A percentile compares a stretch with the other conserved stretches of the same genome.
Evolutionary conservation across 306 rosid species (phyloP).

Genomic region (Quillaja saponaria): DNA sequence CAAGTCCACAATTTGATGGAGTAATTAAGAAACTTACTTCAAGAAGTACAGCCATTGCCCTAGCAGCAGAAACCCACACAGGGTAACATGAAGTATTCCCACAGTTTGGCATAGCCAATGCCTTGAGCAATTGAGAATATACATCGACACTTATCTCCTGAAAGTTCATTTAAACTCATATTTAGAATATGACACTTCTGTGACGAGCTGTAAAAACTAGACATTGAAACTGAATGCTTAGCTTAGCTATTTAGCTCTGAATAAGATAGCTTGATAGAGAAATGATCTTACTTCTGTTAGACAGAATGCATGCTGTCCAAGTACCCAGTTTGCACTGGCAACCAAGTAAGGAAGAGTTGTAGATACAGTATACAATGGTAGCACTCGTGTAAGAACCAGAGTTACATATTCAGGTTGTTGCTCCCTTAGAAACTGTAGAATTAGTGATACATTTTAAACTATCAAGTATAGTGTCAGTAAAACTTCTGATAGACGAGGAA

Average conservation of each 20-base stretch:
- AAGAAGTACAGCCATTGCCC: slow-evolving; percentile 74
- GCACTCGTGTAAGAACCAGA: slow-evolving; percentile 58
- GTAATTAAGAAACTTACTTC: slow-evolving; percentile 55
- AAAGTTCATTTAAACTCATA: slow-evolving; percentile 35
- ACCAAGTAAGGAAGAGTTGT: slow-evolving; percentile 57
- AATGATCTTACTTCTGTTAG: slow-evolving; percentile 68
- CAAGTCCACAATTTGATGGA: slow-evolving; percentile 19
- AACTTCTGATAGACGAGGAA: slow-evolving; percentile 20
- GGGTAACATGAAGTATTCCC: slow-evolving; percentile 71
- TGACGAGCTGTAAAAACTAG: not conserved
- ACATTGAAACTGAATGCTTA: slow-evolving; percentile 8
- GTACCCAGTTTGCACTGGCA: slow-evolving; percentile 93
- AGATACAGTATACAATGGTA: slow-evolving; percentile 61
- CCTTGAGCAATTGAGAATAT: slow-evolving; percentile 71
- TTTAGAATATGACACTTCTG: not conserved
- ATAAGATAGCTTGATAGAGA: slow-evolving; percentile 34
- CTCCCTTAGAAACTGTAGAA: slow-evolving; percentile 78
- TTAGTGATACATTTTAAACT: slow-evolving; percentile 16
- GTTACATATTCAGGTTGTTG: slow-evolving; percentile 60
- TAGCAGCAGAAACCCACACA: slow-evolving; percentile 88
- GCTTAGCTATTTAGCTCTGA: not conserved
- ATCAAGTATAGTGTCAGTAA: slow-evolving; percentile 12
- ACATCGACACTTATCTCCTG: slow-evolving; percentile 80
- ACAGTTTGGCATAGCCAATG: slow-evolving; percentile 65
- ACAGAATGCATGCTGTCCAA: slow-evolving; percentile 86